Percentiles rank a stretch among this genome's conserved stretches.
These are phyloP conservation scores for Fusarium anguioides DNA, from an alignment of 2,329 filamentous ascomycete species.

Conservation along the genomic window DNA sequence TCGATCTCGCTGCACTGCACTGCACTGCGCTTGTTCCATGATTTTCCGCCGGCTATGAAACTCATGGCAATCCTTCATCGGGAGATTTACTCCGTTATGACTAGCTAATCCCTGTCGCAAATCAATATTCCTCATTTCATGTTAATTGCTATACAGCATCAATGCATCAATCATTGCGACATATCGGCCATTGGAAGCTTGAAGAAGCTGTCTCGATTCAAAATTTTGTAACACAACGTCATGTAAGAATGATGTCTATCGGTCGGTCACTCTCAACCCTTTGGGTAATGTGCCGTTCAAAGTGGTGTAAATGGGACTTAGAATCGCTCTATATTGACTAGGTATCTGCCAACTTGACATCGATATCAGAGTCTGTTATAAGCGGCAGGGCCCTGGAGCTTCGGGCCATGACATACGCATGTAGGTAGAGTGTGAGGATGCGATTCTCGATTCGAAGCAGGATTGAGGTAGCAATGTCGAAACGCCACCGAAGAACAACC, in stretches of 20 bases:
- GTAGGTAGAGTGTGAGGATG: slow-evolving; percentile 7
- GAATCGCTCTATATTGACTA: slow-evolving; percentile 21
- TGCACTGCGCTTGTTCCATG: slow-evolving; percentile 14
- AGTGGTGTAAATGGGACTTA: slow-evolving; percentile 38
- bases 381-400: slow-evolving; percentile 15
- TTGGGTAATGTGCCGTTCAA: slow-evolving; percentile 30
- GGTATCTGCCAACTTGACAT: slow-evolving; percentile 29
- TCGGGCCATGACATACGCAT: slow-evolving; percentile 8
- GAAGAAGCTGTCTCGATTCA: slow-evolving; percentile 28
- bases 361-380: slow-evolving; percentile 37
- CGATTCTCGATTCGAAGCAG: slow-evolving; percentile 14
- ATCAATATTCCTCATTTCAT: slow-evolving; percentile 22
- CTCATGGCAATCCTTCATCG: slow-evolving; percentile 4
- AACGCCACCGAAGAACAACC: slow-evolving; percentile 18
- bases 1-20: slow-evolving; percentile 42
- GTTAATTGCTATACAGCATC: neutral
- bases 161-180: neutral
- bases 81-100: slow-evolving; percentile 16
- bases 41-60: slow-evolving; percentile 12
- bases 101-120: slow-evolving; percentile 24
- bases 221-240: slow-evolving; percentile 28
- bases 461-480: slow-evolving; percentile 12
- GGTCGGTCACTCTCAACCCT: slow-evolving; percentile 27
- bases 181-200: slow-evolving; percentile 5
- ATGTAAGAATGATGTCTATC: slow-evolving; percentile 20